These are phyloP conservation scores for Cucumis cinereus DNA, from an alignment of 306 rosid species.

Conservation along the genomic window DNA sequence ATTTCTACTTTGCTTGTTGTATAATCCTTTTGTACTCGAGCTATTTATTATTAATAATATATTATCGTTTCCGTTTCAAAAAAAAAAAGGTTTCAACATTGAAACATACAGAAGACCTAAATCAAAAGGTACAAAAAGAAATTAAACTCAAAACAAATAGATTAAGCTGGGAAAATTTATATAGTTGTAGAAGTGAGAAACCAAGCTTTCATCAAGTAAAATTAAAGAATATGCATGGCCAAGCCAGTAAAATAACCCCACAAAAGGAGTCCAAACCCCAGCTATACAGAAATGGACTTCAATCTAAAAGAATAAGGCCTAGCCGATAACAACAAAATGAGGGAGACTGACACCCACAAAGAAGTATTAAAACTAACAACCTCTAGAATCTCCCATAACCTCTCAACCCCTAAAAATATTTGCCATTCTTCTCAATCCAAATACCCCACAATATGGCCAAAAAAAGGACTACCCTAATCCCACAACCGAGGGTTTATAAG, in stretches of 20 bases:
- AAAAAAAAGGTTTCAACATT: no score
- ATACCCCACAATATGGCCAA: not conserved
- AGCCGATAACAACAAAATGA: not conserved
- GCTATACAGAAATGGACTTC: not conserved
- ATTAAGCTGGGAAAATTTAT: no score
- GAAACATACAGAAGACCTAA: no score
- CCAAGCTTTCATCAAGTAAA: not conserved
- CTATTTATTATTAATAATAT: no score
- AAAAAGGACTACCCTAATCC: not conserved
- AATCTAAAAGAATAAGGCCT: not conserved
- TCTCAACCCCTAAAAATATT: not conserved
- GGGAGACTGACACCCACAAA: not conserved
- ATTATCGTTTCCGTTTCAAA: no score
- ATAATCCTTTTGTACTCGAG: no score
- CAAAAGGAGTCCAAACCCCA: not conserved
- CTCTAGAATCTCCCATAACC: not conserved
- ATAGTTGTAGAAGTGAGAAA: not conserved
- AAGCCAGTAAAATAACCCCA: not conserved
- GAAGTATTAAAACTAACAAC: not conserved
- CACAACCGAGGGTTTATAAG: not conserved
- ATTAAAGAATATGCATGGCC: not conserved
- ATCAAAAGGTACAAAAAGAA: no score
- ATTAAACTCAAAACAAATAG: no score
- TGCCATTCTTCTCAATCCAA: not conserved
- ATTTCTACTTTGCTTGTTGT: no score